Percentiles rank a stretch among this genome's conserved stretches.
phyloP scores from a whole-genome alignment of 1,139 yeast species.

The Blastobotrys persicus region DNA sequence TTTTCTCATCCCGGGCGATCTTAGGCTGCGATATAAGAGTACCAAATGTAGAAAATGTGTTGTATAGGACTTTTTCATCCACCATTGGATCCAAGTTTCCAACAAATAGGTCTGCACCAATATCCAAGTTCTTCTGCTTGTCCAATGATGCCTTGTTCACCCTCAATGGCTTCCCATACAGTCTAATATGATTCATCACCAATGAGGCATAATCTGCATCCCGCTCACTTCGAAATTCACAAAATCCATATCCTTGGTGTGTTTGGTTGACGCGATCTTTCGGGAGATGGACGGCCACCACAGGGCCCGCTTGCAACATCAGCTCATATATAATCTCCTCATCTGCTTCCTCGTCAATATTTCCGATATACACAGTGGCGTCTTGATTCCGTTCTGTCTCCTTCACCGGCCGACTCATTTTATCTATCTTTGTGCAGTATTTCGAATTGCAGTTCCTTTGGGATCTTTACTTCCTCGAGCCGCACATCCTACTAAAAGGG shows the following conservation, averaged over 20 bases:
- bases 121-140: constrained; percentile 42
- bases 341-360: constrained; percentile 69
- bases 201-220: constrained; percentile 74
- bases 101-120: constrained; percentile 75
- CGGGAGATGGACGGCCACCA: constrained; percentile 69
- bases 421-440: background rate
- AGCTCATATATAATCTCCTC: constrained; percentile 71
- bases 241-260: constrained; percentile 88
- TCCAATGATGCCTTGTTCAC: constrained; percentile 52
- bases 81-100: constrained; percentile 70
- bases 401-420: constrained; percentile 1
- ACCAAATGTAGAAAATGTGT: constrained; percentile 73
- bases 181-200: constrained; percentile 57
- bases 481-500: no score
- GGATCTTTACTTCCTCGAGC: no score
- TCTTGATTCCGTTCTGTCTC: constrained; percentile 50
- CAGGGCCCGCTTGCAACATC: constrained; percentile 82
- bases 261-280: constrained; percentile 67
- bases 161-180: constrained; percentile 64
- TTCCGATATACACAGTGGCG: constrained; percentile 78
- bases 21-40: constrained; percentile 51
- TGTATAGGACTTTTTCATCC: constrained; percentile 56
- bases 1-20: constrained; percentile 52
- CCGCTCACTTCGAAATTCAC: constrained; percentile 57
- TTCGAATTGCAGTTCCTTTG: background rate